A percentile compares a stretch with the other conserved stretches of the same genome.
phyloP scores from a whole-genome alignment of 2,329 filamentous ascomycete genomes.

The Neofusicoccum ribis region DNA sequence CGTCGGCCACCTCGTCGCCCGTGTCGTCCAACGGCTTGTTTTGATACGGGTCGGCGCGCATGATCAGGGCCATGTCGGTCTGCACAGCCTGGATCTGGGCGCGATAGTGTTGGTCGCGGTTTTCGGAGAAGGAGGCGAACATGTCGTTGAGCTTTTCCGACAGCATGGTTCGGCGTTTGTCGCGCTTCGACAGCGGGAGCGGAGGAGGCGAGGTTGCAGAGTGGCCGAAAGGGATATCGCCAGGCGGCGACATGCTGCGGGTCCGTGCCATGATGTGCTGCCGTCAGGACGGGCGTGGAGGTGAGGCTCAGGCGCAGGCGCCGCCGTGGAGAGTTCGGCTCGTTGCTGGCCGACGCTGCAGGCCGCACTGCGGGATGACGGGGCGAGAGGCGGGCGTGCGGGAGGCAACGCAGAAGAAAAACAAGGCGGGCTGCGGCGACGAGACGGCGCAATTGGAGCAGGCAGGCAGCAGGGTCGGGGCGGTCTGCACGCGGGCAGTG shows the following conservation, averaged over 20 bases:
- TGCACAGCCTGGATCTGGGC: constrained; percentile 91
- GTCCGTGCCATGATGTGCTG: constrained; percentile 37
- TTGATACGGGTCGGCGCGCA: constrained; percentile 79
- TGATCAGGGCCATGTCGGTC: constrained; percentile 82
- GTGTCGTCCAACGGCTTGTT: constrained; percentile 66
- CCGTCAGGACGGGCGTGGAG: background rate
- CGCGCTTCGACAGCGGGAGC: constrained; percentile 76
- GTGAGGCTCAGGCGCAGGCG: background rate
- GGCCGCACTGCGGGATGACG: background rate
- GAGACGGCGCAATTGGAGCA: background rate
- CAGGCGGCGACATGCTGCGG: constrained; percentile 38
- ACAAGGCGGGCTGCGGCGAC: background rate
- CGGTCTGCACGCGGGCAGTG: constrained; percentile 9
- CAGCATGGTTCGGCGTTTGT: constrained; percentile 83
- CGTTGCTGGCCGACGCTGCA: background rate
- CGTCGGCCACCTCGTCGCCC: constrained; percentile 65
- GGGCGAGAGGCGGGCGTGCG: too few species aligned
- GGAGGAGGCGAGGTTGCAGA: constrained; percentile 46
- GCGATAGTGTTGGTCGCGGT: constrained; percentile 81
- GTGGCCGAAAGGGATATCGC: constrained; percentile 37
- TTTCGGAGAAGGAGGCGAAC: constrained; percentile 74
- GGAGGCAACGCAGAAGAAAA: background rate
- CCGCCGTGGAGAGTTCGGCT: background rate
- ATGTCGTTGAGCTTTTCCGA: constrained; percentile 76
- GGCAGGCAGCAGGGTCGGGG: background rate